A percentile compares a stretch with the other conserved stretches of the same genome.
phyloP scores from a whole-genome alignment of 2,329 filamentous ascomycete genomes.

The Tolypocladium ophioglossoides region DNA sequence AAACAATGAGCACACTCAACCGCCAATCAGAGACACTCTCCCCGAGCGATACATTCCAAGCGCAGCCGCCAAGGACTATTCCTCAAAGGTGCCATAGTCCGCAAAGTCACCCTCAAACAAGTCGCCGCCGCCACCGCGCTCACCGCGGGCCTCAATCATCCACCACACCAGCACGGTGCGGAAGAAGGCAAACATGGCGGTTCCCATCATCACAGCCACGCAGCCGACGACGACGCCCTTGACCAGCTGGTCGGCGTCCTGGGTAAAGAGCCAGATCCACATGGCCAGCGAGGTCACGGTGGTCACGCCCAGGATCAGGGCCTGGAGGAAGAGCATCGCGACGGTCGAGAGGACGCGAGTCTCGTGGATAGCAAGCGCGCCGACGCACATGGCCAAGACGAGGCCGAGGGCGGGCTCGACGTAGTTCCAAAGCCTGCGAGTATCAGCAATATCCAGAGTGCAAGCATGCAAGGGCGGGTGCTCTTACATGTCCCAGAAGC shows the following conservation, averaged over 20 bases:
- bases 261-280: constrained; percentile 12
- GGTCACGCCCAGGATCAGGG: constrained; percentile 12
- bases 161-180: constrained; percentile 18
- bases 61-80: too few species aligned
- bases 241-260: constrained; percentile 8
- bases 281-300: constrained; percentile 9
- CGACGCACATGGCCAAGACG: constrained; percentile 12
- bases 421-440: constrained; percentile 16
- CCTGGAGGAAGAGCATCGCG: constrained; percentile 16
- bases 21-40: too few species aligned
- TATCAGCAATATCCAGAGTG: background rate
- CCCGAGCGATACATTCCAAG: too few species aligned
- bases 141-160: constrained; percentile 3
- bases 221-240: constrained; percentile 17
- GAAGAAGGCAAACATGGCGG: constrained; percentile 16
- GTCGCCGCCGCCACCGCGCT: background rate
- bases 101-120: background rate
- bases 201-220: constrained; percentile 15
- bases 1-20: too few species aligned
- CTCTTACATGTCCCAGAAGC: background rate
- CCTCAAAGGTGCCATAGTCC: background rate
- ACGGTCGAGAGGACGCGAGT: constrained; percentile 13
- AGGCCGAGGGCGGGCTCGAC: constrained; percentile 9
- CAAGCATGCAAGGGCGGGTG: too few species aligned
- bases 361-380: constrained; percentile 15